Percentiles rank a stretch among this genome's conserved stretches.
These are phyloP conservation scores for Aurinia saxatilis DNA, from an alignment of 345 rosid species.

Conservation along the genomic window DNA sequence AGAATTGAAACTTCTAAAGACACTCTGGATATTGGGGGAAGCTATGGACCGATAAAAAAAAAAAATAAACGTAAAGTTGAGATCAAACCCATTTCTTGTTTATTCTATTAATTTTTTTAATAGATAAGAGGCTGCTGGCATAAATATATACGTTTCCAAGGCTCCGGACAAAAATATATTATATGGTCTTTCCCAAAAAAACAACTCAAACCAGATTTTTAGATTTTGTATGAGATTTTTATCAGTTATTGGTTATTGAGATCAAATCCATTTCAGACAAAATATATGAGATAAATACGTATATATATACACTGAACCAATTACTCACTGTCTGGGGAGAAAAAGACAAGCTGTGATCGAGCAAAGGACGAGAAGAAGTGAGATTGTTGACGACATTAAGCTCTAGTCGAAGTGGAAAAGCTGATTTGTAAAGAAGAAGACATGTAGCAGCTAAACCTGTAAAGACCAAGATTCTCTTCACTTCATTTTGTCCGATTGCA, in stretches of 20 bases:
- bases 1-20: no score
- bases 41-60: no score
- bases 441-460: conserved; percentile 16
- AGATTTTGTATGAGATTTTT: no score
- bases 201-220: no score
- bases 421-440: conserved; percentile 21
- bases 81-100: background rate
- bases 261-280: background rate
- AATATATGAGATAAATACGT: background rate
- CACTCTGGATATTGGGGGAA: no score
- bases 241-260: no score
- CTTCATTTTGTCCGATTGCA: conserved; percentile 6
- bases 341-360: background rate
- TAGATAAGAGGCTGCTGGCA: no score
- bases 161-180: no score
- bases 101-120: no score
- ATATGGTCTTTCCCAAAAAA: no score
- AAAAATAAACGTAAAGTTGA: no score
- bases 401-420: conserved; percentile 14
- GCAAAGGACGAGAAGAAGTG: conserved; percentile 14
- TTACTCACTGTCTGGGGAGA: conserved; percentile 7
- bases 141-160: no score
- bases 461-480: conserved; percentile 10
- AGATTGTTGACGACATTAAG: background rate
- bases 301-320: background rate